These are phyloP conservation scores for Pythium plurisporium DNA, from an alignment of 352 stramenopile species.

Conservation along the genomic window DNA sequence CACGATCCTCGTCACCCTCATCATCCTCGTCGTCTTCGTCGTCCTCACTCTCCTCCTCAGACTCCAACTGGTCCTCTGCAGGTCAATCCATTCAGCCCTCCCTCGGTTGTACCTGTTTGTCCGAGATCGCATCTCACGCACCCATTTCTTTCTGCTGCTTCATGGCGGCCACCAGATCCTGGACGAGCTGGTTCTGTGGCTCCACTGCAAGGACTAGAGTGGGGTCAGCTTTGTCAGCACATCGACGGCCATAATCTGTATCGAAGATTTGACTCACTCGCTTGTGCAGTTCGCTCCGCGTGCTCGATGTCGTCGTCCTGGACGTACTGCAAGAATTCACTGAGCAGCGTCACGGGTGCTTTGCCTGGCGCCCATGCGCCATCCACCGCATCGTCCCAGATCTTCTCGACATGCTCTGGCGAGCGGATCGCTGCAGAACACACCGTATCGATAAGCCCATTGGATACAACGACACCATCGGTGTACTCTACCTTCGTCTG, in stretches of 20 bases:
- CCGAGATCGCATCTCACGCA: neutral
- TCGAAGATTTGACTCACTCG: constrained; percentile 43
- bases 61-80: constrained; percentile 34
- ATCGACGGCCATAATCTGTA: too few species aligned
- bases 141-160: constrained; percentile 51
- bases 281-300: constrained; percentile 35
- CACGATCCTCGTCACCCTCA: constrained; percentile 42
- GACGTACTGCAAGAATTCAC: constrained; percentile 45
- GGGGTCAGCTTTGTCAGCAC: neutral
- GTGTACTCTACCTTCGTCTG: constrained; percentile 15
- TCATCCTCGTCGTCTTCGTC: constrained; percentile 57
- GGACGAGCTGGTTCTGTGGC: constrained; percentile 58
- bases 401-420: constrained; percentile 44
- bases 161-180: constrained; percentile 56
- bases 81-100: neutral
- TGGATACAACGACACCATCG: neutral
- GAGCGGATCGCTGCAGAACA: constrained; percentile 17
- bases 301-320: constrained; percentile 54
- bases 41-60: constrained; percentile 49
- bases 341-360: constrained; percentile 48
- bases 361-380: constrained; percentile 62
- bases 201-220: constrained; percentile 48
- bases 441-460: neutral
- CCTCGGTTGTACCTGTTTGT: too few species aligned
- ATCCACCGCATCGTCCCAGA: constrained; percentile 61